These are phyloP conservation scores for Flaveria trinervia DNA, from an alignment of 129 eudicot species.

Conservation along the genomic window DNA sequence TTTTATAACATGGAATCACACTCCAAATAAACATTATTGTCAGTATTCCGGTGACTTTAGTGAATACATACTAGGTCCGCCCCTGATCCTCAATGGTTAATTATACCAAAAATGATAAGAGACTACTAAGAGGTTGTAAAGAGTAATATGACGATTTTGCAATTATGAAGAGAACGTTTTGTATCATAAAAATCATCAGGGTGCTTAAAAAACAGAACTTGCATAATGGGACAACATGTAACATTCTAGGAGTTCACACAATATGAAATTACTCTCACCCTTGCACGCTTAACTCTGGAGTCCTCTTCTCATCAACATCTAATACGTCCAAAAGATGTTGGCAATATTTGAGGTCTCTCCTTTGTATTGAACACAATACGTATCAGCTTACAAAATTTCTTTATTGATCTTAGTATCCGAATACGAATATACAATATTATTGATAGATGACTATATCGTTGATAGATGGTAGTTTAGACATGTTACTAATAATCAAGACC, in stretches of 20 bases:
- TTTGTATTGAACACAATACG: not conserved
- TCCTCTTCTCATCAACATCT: not conserved
- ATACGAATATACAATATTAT: not conserved
- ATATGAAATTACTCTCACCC: not conserved
- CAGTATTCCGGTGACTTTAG: no score
- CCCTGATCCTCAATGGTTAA: not conserved
- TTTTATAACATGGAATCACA: no score
- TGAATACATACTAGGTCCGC: no score
- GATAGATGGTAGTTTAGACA: not conserved
- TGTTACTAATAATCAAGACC: not conserved
- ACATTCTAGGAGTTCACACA: not conserved
- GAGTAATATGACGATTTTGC: not conserved
- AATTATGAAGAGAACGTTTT: not conserved
- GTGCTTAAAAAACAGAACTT: not conserved
- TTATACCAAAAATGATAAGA: not conserved
- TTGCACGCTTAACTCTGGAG: not conserved
- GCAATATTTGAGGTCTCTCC: not conserved
- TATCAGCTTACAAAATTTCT: not conserved
- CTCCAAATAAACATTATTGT: no score
- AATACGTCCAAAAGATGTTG: not conserved
- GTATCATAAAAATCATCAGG: conserved; percentile 5
- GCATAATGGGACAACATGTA: not conserved
- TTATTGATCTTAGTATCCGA: not conserved
- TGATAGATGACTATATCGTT: not conserved
- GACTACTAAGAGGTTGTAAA: not conserved